phyloP scores from a whole-genome alignment of 805 yeast genomes.

The Kodamaea restingae region DNA sequence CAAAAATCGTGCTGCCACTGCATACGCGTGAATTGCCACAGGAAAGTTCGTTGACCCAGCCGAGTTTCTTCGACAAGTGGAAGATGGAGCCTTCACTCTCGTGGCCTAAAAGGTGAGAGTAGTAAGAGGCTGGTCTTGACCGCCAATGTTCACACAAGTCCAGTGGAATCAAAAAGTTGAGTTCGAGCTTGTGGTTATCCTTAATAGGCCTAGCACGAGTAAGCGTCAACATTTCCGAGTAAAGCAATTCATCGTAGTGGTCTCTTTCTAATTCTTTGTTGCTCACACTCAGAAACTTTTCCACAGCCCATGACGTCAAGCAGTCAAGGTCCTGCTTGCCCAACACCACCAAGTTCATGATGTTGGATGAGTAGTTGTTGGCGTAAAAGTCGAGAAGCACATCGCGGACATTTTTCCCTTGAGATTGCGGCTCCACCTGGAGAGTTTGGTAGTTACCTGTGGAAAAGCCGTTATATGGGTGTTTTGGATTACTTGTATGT shows the following conservation, averaged over 20 bases:
- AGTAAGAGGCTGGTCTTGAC: conserved; percentile 65
- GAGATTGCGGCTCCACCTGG: conserved; percentile 54
- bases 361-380: conserved; percentile 72
- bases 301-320: conserved; percentile 65
- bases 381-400: conserved; percentile 73
- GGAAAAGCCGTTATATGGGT: conserved; percentile 84
- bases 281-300: conserved; percentile 59
- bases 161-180: conserved; percentile 75
- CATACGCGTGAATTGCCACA: conserved; percentile 69
- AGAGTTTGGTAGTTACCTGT: conserved; percentile 84
- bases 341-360: conserved; percentile 82
- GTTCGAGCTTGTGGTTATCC: conserved; percentile 64
- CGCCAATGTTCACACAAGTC: conserved; percentile 58
- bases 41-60: conserved; percentile 78
- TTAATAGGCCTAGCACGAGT: conserved; percentile 76
- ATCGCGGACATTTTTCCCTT: conserved; percentile 73
- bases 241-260: conserved; percentile 47
- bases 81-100: conserved; percentile 86
- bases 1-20: conserved; percentile 62
- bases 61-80: conserved; percentile 57
- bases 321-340: conserved; percentile 78
- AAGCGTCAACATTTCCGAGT: conserved; percentile 50
- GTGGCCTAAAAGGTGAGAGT: conserved; percentile 84
- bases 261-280: conserved; percentile 43
- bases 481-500: conserved; percentile 63